Conservation (phyloP, 2,329 filamentous ascomycete genomes). For the Orbilia ellipsospora region DNA sequence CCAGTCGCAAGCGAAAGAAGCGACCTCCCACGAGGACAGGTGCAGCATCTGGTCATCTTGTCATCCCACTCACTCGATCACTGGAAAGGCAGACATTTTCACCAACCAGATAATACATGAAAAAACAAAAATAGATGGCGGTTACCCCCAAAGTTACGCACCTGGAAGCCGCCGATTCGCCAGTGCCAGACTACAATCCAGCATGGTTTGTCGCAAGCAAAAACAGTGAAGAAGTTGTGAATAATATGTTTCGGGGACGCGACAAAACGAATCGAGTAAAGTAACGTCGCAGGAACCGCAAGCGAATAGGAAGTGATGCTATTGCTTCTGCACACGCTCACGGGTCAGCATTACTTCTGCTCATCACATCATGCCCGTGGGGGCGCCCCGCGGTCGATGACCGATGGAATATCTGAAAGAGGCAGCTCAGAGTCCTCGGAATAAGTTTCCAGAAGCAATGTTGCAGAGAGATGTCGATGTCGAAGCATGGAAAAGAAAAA, state of each 20-base stretch:
- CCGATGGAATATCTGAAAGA: constrained; percentile 23
- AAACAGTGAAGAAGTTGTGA: neutral
- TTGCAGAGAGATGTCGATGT: constrained; percentile 17
- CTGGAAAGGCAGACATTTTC: neutral
- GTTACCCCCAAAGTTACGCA: constrained; percentile 1
- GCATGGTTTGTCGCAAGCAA: neutral
- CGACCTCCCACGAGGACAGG: constrained; percentile 52
- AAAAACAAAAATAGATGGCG: neutral
- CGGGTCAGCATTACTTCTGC: constrained; percentile 1
- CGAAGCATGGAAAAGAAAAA: neutral
- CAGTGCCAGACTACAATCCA: too few relatives aligned
- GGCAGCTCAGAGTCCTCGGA: constrained; percentile 44
- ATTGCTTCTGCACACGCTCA: constrained; percentile 14
- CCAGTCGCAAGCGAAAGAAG: constrained; percentile 55
- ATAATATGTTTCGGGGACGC: constrained; percentile 46
- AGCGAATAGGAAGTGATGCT: constrained; percentile 33
- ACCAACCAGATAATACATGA: neutral
- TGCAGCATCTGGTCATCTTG: constrained; percentile 24
- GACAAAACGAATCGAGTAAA: constrained; percentile 55
- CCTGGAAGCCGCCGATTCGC: too few relatives aligned
- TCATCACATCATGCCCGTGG: constrained; percentile 30
- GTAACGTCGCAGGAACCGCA: constrained; percentile 26
- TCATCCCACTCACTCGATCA: constrained; percentile 48
- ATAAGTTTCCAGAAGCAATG: constrained; percentile 45
- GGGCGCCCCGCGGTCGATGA: constrained; percentile 17